Conservation (phyloP, 371 early-diverging fungal species). For the Rhizopus arrhizus region DNA sequence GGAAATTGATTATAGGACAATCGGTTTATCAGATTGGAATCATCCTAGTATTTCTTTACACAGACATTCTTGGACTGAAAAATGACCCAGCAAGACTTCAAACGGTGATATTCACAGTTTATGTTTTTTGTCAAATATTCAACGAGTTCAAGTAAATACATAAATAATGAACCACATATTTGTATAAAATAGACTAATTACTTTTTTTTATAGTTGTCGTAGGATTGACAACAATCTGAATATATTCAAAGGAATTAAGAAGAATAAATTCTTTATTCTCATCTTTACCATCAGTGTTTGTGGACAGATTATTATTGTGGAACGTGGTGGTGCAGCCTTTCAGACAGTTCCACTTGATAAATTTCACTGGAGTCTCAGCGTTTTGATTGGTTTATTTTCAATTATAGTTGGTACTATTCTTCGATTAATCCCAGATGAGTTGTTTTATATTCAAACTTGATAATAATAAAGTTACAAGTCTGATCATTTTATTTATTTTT, state of each 20-base stretch:
- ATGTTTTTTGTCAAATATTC: conserved; percentile 74
- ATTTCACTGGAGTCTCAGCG: conserved; percentile 68
- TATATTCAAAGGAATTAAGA: conserved; percentile 55
- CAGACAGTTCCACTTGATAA: conserved; percentile 51
- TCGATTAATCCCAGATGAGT: conserved; percentile 62
- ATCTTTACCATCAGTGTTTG: conserved; percentile 59
- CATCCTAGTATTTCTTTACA: conserved; percentile 58
- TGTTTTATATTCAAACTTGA: not conserved
- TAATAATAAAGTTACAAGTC: not conserved
- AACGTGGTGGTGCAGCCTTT: conserved; percentile 67
- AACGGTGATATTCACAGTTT: conserved; percentile 70
- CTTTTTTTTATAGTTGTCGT: conserved; percentile 52
- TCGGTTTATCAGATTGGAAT: conserved; percentile 63
- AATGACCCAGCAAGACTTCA: conserved; percentile 29
- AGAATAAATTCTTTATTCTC: conserved; percentile 62
- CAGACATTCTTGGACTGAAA: conserved; percentile 24
- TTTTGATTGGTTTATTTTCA: conserved; percentile 66
- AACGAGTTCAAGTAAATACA: conserved; percentile 62
- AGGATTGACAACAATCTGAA: conserved; percentile 69
- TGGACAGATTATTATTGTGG: conserved; percentile 65
- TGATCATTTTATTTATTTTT: too few species aligned
- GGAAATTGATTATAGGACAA: conserved; percentile 74
- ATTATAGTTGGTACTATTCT: conserved; percentile 73
- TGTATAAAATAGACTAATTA: not conserved
- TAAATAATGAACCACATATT: not conserved